Evolutionary conservation across 176 grass and related monocot species (phyloP).

Genomic region (Oropetium thomaeum): DNA sequence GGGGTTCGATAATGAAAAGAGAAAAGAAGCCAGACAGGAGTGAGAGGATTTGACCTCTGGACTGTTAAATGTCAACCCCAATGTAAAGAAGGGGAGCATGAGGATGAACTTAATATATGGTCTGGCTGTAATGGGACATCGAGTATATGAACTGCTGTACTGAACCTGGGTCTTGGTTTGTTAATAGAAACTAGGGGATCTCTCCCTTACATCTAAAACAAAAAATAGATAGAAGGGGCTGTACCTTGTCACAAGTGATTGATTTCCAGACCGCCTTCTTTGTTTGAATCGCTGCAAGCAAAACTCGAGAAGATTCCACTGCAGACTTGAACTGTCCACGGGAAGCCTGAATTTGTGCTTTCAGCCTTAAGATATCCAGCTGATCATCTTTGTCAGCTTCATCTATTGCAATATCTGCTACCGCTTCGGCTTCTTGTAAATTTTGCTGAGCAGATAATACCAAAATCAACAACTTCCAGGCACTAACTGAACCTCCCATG

Average conservation of each 20-base stretch:
- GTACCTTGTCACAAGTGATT: constrained; percentile 55
- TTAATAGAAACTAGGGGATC: too few relatives aligned
- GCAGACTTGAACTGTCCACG: constrained; percentile 68
- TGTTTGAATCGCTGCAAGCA: constrained; percentile 78
- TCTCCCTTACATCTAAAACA: too few relatives aligned
- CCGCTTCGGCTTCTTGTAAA: constrained; percentile 73
- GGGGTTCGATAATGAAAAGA: neutral
- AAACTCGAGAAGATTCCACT: constrained; percentile 72
- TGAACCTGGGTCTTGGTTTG: too few relatives aligned
- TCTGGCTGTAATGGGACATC: too few relatives aligned
- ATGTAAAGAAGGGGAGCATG: too few relatives aligned
- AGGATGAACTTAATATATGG: too few relatives aligned
- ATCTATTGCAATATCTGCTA: constrained; percentile 79
- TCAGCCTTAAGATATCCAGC: constrained; percentile 71
- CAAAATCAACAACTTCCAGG: constrained; percentile 83
- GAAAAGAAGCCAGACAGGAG: neutral
- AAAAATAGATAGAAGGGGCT: neutral
- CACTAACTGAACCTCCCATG: constrained; percentile 69
- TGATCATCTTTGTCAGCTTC: constrained; percentile 71
- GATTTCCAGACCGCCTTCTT: constrained; percentile 57
- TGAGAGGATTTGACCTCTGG: neutral
- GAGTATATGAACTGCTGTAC: too few relatives aligned
- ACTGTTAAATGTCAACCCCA: neutral
- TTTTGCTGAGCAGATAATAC: constrained; percentile 78
- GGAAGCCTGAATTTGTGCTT: constrained; percentile 72